Percentiles rank a stretch among this genome's conserved stretches.
Evolutionary conservation across 1,284 basidiomycete species (phyloP).

Genomic region (Trichosporon inkin): DNA sequence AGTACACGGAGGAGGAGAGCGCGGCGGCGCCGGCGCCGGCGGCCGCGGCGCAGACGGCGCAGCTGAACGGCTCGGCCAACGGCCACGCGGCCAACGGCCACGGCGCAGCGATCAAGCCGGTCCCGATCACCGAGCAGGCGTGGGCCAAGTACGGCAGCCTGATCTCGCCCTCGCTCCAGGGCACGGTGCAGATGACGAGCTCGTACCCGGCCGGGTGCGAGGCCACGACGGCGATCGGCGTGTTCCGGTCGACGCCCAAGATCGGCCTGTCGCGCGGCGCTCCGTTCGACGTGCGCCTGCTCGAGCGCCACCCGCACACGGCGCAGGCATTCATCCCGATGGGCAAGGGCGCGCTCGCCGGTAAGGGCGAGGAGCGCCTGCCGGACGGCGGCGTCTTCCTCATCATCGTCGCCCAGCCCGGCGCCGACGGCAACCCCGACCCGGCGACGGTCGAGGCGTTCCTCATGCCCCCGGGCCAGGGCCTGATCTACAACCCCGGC

Average conservation of each 20-base stretch:
- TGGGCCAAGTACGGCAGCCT: conserved; percentile 69
- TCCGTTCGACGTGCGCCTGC: conserved; percentile 52
- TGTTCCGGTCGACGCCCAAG: conserved; percentile 64
- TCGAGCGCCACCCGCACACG: conserved; percentile 56
- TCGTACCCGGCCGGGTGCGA: conserved; percentile 60
- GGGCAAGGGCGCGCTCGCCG: conserved; percentile 56
- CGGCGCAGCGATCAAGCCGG: conserved; percentile 20
- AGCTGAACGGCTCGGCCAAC: background rate
- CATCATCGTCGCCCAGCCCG: conserved; percentile 72
- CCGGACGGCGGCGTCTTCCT: conserved; percentile 40
- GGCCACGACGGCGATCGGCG: conserved; percentile 61
- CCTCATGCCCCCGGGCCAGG: conserved; percentile 58
- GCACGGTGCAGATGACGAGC: conserved; percentile 49
- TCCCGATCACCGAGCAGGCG: conserved; percentile 57
- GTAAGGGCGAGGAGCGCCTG: conserved; percentile 42
- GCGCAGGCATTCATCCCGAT: conserved; percentile 81
- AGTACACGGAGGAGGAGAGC: conserved; percentile 18
- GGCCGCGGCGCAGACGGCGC: background rate
- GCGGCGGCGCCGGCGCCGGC: conserved; percentile 1
- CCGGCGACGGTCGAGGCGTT: conserved; percentile 55
- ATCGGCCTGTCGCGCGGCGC: conserved; percentile 54
- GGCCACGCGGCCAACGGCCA: background rate
- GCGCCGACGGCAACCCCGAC: conserved; percentile 68
- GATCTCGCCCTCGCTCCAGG: conserved; percentile 44
- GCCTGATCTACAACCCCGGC: conserved; percentile 73